These are phyloP conservation scores for Peronospora tabacina DNA, from an alignment of 352 stramenopile genomes.

Conservation along the genomic window DNA sequence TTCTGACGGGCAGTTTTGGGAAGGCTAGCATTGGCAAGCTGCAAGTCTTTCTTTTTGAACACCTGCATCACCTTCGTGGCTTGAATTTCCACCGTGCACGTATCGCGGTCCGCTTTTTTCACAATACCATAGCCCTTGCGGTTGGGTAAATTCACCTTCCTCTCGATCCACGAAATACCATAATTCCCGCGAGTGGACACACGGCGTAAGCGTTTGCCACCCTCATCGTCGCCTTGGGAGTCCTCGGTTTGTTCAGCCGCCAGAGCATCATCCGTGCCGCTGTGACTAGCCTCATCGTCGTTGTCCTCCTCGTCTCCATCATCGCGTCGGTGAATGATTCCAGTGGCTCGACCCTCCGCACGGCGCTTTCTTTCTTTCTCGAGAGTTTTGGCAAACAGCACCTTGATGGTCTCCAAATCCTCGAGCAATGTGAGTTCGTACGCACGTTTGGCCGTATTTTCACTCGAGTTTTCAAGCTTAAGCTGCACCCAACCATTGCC, in stretches of 20 bases:
- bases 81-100: slow-evolving; percentile 74
- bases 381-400: slow-evolving; percentile 58
- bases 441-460: slow-evolving; percentile 82
- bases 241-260: slow-evolving; percentile 59
- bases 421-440: slow-evolving; percentile 84
- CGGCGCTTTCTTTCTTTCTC: slow-evolving; percentile 52
- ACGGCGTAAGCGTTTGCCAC: slow-evolving; percentile 50
- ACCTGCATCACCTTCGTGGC: slow-evolving; percentile 64
- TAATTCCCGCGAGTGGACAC: slow-evolving; percentile 76
- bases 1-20: slow-evolving; percentile 46
- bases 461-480: slow-evolving; percentile 69
- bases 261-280: slow-evolving; percentile 42
- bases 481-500: slow-evolving; percentile 87
- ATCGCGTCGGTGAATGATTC: slow-evolving; percentile 21
- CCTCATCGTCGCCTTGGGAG: slow-evolving; percentile 72
- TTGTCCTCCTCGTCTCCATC: slow-evolving; percentile 52
- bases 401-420: slow-evolving; percentile 74
- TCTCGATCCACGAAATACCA: slow-evolving; percentile 82
- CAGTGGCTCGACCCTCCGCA: slow-evolving; percentile 21
- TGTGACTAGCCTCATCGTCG: slow-evolving; percentile 42
- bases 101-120: slow-evolving; percentile 79
- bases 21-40: slow-evolving; percentile 57
- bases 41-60: slow-evolving; percentile 85
- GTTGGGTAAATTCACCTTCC: slow-evolving; percentile 72
- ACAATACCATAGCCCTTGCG: slow-evolving; percentile 72